These are phyloP conservation scores for Ceratocystiopsis brevicomis DNA, from an alignment of 2,329 filamentous ascomycete genomes.

Conservation along the genomic window DNA sequence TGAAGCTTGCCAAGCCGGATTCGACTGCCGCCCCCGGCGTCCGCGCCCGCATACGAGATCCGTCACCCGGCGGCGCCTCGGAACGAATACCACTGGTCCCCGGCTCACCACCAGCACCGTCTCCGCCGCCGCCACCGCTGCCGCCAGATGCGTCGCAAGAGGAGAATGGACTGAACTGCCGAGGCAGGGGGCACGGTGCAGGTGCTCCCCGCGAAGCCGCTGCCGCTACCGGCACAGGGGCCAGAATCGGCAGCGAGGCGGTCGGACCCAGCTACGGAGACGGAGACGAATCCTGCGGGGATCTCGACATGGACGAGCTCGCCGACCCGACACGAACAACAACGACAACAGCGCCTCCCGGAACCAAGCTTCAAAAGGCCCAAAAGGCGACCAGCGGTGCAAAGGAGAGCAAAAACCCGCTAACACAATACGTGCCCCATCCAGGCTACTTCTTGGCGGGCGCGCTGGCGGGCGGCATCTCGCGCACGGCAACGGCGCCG, in stretches of 20 bases:
- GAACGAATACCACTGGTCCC: too few species aligned
- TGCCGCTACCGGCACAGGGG: too few species aligned
- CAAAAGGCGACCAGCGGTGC: background rate
- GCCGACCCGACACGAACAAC: background rate
- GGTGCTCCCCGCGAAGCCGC: too few species aligned
- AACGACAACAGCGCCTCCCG: background rate
- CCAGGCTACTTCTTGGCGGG: conserved; percentile 97
- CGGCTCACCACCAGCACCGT: background rate
- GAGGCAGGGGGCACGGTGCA: too few species aligned
- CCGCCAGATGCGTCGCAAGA: background rate
- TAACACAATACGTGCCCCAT: conserved; percentile 57
- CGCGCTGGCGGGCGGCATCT: conserved; percentile 84
- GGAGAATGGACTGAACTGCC: too few species aligned
- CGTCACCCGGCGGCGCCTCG: too few species aligned
- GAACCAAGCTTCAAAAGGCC: conserved; percentile 5
- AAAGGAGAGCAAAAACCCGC: conserved; percentile 17
- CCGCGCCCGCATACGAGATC: too few species aligned
- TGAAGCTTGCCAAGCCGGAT: conserved; percentile 37
- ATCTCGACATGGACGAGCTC: background rate
- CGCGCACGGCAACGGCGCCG: conserved; percentile 84
- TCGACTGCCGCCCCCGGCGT: background rate
- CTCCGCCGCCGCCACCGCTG: background rate
- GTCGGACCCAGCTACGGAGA: background rate
- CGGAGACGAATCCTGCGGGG: conserved; percentile 1
- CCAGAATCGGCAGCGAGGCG: background rate